phyloP scores from a whole-genome alignment of 106 monocot genomes.

The Narthecium ossifragum region DNA sequence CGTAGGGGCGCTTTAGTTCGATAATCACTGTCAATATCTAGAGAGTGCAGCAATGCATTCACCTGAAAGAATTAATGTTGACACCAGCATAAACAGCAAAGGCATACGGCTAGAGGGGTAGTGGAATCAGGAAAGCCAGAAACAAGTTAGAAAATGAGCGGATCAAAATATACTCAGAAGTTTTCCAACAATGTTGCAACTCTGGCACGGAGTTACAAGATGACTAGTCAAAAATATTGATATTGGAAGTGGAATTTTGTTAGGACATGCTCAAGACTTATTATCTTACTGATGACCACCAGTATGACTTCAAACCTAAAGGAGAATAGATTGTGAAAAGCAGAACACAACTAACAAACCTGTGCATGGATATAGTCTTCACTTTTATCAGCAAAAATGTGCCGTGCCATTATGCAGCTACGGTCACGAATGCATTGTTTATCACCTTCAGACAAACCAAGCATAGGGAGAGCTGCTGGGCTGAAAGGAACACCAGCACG shows the following conservation, averaged over 20 bases:
- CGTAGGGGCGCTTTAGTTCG: conserved; percentile 52
- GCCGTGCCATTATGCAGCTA: conserved; percentile 92
- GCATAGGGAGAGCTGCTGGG: conserved; percentile 64
- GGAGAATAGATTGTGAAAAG: no score
- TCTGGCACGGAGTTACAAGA: no score
- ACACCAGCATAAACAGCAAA: conserved; percentile 3
- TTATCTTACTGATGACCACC: no score
- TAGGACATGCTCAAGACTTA: no score
- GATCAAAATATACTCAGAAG: no score
- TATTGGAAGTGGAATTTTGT: no score
- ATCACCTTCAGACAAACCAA: conserved; percentile 92
- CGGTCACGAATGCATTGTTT: conserved; percentile 98
- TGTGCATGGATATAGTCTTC: conserved; percentile 92
- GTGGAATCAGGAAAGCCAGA: background rate
- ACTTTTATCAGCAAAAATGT: conserved; percentile 90
- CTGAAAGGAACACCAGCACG: conserved; percentile 70
- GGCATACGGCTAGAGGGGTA: background rate
- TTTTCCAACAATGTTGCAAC: no score
- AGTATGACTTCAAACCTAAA: no score
- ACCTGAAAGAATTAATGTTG: conserved; percentile 39
- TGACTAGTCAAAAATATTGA: no score
- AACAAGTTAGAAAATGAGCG: background rate
- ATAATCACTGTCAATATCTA: conserved; percentile 87
- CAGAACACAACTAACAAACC: conserved; percentile 26
- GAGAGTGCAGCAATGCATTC: conserved; percentile 71